Evolutionary conservation across 208 protist genomes (phyloP).

Genomic region (Trypanosoma lewisi): DNA sequence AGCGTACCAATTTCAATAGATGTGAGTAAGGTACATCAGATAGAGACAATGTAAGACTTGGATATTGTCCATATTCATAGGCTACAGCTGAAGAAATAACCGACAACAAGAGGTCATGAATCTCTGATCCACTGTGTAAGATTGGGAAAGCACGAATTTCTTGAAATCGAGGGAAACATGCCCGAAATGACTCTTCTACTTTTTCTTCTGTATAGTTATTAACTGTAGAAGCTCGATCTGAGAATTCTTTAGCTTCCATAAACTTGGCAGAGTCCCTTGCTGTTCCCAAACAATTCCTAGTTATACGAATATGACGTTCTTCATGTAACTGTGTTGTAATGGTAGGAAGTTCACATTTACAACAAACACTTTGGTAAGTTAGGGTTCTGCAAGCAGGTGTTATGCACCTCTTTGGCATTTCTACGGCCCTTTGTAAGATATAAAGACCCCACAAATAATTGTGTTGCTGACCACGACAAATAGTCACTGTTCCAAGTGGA

Average conservation of each 20-base stretch:
- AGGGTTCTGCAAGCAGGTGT: slow-evolving; percentile 41
- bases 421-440: slow-evolving; percentile 40
- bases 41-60: slow-evolving; percentile 56
- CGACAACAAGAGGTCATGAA: slow-evolving; percentile 56
- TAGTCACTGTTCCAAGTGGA: slow-evolving; percentile 45
- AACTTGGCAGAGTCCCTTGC: slow-evolving; percentile 31
- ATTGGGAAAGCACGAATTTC: slow-evolving; percentile 46
- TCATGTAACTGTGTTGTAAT: slow-evolving; percentile 62
- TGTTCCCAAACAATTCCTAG: slow-evolving; percentile 29
- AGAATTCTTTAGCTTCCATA: slow-evolving; percentile 38
- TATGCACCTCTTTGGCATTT: slow-evolving; percentile 65
- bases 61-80: slow-evolving; percentile 67
- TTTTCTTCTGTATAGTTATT: slow-evolving; percentile 29
- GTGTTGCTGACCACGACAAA: slow-evolving; percentile 31
- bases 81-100: slow-evolving; percentile 45
- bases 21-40: slow-evolving; percentile 71
- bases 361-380: slow-evolving; percentile 47
- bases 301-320: slow-evolving; percentile 42
- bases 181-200: slow-evolving; percentile 45
- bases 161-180: slow-evolving; percentile 48
- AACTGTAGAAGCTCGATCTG: slow-evolving; percentile 35
- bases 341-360: slow-evolving; percentile 52
- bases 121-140: slow-evolving; percentile 27
- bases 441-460: slow-evolving; percentile 73
- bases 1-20: slow-evolving; percentile 42